These are phyloP conservation scores for Aegle marmelos DNA, from an alignment of 345 rosid genomes.

Conservation along the genomic window DNA sequence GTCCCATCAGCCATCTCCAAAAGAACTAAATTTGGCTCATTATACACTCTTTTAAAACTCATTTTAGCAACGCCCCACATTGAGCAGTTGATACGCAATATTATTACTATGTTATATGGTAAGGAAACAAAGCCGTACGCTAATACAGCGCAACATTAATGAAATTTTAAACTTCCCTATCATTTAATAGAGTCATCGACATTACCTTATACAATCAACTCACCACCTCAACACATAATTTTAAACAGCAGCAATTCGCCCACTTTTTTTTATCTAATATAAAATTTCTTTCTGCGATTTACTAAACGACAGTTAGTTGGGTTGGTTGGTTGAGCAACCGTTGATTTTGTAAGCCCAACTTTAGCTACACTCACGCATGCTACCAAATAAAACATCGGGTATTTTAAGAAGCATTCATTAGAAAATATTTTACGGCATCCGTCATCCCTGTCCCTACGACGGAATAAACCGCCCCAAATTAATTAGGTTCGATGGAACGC, in stretches of 20 bases:
- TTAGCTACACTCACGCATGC: background rate
- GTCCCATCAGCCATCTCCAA: background rate
- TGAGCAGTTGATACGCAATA: background rate
- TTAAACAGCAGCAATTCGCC: background rate
- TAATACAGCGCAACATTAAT: background rate
- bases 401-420: background rate
- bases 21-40: background rate
- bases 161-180: slow-evolving; percentile 4
- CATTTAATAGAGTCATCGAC: background rate
- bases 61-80: background rate
- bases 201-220: background rate
- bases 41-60: background rate
- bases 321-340: slow-evolving; percentile 42
- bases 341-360: slow-evolving; percentile 18
- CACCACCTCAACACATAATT: background rate
- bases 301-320: background rate
- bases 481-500: too few species aligned
- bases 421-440: background rate
- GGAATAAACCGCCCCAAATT: too few species aligned
- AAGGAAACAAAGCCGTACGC: slow-evolving; percentile 19
- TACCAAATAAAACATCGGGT: background rate
- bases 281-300: background rate
- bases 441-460: too few species aligned
- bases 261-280: background rate
- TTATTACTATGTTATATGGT: slow-evolving; percentile 6